Conservation (phyloP, 192 early-diverging fungal genomes). For the Coemansia reversa region DNA sequence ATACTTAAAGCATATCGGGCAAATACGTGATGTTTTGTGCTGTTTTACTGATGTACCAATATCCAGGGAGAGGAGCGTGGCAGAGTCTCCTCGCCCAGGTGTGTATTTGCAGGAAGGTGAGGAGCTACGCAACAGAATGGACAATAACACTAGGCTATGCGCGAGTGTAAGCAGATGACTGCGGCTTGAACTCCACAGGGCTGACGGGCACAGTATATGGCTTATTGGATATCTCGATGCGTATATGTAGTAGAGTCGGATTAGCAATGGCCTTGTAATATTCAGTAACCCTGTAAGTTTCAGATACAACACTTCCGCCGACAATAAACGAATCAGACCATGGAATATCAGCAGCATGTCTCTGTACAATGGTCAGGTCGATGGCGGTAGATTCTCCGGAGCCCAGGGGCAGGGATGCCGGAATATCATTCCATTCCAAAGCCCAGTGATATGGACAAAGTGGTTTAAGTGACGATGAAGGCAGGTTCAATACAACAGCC, state of each 20-base stretch:
- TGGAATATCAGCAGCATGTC: slow-evolving; percentile 15
- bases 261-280: slow-evolving; percentile 18
- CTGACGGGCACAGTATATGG: slow-evolving; percentile 12
- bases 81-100: not conserved
- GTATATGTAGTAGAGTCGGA: not conserved
- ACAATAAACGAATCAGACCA: slow-evolving; percentile 41
- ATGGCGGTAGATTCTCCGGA: slow-evolving; percentile 37
- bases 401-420: slow-evolving; percentile 38
- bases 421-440: slow-evolving; percentile 28
- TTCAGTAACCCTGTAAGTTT: slow-evolving; percentile 9
- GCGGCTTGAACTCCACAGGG: slow-evolving; percentile 39
- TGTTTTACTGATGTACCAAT: not conserved
- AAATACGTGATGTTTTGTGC: not conserved
- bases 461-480: slow-evolving; percentile 10
- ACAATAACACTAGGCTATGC: slow-evolving; percentile 7
- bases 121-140: not conserved
- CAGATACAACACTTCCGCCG: slow-evolving; percentile 7
- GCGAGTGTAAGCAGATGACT: slow-evolving; percentile 28
- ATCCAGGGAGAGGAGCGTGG: not conserved
- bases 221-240: slow-evolving; percentile 17
- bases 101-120: not conserved
- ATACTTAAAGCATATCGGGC: not conserved
- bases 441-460: slow-evolving; percentile 25
- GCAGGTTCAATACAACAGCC: slow-evolving; percentile 8
- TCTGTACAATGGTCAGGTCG: slow-evolving; percentile 16